phyloP scores from a whole-genome alignment of 805 yeast species.

The Yarrowia deformans region DNA sequence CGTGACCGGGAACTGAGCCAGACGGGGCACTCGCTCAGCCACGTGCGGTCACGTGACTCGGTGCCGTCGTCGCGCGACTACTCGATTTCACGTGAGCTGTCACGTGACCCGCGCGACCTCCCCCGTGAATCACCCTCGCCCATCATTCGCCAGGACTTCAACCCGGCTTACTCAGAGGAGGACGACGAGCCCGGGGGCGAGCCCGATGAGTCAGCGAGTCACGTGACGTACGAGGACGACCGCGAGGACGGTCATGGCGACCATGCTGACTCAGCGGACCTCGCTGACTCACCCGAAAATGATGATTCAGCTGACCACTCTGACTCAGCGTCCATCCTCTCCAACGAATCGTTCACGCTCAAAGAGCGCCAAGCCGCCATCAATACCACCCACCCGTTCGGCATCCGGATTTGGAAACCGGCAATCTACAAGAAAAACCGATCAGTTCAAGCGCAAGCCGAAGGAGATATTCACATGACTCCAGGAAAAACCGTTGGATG shows the following conservation, averaged over 20 bases:
- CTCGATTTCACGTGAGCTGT: no score
- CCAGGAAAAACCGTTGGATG: constrained; percentile 60
- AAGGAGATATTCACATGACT: constrained; percentile 88
- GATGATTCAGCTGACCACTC: constrained; percentile 44
- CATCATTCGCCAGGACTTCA: constrained; percentile 2
- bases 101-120: no score
- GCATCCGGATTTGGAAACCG: constrained; percentile 98
- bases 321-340: constrained; percentile 41
- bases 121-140: background rate
- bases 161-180: constrained; percentile 16
- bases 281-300: constrained; percentile 50
- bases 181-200: constrained; percentile 19
- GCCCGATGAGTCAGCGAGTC: background rate
- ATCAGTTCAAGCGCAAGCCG: constrained; percentile 90
- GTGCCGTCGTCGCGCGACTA: background rate
- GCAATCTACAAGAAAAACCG: constrained; percentile 92
- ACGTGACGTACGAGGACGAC: background rate
- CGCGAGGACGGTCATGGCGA: background rate
- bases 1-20: background rate
- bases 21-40: constrained; percentile 3
- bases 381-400: constrained; percentile 96
- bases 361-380: constrained; percentile 95
- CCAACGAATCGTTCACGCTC: constrained; percentile 84
- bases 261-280: constrained; percentile 35
- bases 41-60: constrained; percentile 16